Base-by-base conservation (phyloP, 805 yeast species). In the Cyberlindnera amylophila region DNA sequence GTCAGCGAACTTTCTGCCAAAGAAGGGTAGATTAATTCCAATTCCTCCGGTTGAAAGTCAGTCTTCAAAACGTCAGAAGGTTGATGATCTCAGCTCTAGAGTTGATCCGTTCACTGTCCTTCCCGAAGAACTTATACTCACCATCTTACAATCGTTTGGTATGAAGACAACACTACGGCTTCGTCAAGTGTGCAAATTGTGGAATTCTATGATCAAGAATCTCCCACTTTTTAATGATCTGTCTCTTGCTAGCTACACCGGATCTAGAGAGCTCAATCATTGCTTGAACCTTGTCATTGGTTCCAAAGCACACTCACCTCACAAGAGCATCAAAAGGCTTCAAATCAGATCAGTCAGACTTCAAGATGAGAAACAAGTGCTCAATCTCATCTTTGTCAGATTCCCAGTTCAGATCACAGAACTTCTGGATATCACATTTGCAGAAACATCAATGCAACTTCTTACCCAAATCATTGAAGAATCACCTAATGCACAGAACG, bases 361-460 rank as follows among this genome's bases (percentile, higher is more conserved):
- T 13, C 26, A 50, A 4, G 62, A 56, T 17, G 62, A 55, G 35
- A 35, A 40, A 16, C 47, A 43, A n/a, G 38, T 53, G 1, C 15
- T 55, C 4, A 45, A 45, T 6, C 42, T 34, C 1, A 32, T 53
- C 3, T 27, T 50, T 2, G 16, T 42, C 1, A 49, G 44, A 26
- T 38, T 51, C 0, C 19, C 29, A 4, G 8, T 53, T 1, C 6
- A 15, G 7, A 37, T 55, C 6, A 32, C n/a, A 7, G 50, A 41
- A 2, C 21, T 36, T 1, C 34, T 58, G 11, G 52, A 48, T 8
- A 9, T 55, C 14, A 41, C 36, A 2, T 50, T 58, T 32, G 16
- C 41, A 10, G 54, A 51, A 10, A 21, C 43, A 2, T 34, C 48
- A 2, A 41, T 54, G 40, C 47, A 50, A 15, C 44, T 46, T 11